phyloP scores from a whole-genome alignment of 2,329 filamentous ascomycete species.

The Talaromyces piceae region DNA sequence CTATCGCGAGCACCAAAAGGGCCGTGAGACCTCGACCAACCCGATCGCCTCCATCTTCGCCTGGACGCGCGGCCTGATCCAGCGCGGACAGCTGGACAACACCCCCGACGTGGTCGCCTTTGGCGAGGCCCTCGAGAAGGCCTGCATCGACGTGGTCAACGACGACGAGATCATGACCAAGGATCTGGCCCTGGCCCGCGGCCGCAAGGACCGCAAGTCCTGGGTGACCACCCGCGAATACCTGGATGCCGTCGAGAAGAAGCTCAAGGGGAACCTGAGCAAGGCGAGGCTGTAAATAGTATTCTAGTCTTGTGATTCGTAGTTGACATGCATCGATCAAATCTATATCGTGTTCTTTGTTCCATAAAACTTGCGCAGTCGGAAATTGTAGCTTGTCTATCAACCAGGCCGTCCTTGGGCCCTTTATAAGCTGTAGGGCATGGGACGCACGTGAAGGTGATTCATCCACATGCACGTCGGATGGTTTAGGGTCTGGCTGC shows the following conservation, averaged over 20 bases:
- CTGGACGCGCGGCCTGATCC: conserved; percentile 90
- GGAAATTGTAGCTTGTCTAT: no score
- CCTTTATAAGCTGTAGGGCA: no score
- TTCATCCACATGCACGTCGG: no score
- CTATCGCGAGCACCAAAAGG: conserved; percentile 98
- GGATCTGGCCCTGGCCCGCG: conserved; percentile 91
- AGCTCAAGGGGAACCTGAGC: conserved; percentile 66
- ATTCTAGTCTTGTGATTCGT: neutral
- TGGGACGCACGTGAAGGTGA: no score
- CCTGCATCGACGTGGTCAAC: conserved; percentile 91
- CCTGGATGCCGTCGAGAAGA: conserved; percentile 82
- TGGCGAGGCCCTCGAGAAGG: conserved; percentile 83
- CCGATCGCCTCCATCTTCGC: conserved; percentile 98
- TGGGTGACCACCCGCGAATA: conserved; percentile 93
- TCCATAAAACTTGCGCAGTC: no score
- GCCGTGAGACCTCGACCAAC: conserved; percentile 94
- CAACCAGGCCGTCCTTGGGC: no score
- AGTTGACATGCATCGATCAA: no score
- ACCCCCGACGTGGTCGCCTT: conserved; percentile 91
- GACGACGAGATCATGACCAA: conserved; percentile 97
- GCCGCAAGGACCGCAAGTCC: conserved; percentile 72
- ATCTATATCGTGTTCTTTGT: no score
- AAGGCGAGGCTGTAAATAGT: conserved; percentile 19
- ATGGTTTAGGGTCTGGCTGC: neutral
- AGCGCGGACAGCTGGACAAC: conserved; percentile 85